Evolutionary conservation across 495 filamentous ascomycete genomes (phyloP).

Genomic region (Podospora appendiculata): DNA sequence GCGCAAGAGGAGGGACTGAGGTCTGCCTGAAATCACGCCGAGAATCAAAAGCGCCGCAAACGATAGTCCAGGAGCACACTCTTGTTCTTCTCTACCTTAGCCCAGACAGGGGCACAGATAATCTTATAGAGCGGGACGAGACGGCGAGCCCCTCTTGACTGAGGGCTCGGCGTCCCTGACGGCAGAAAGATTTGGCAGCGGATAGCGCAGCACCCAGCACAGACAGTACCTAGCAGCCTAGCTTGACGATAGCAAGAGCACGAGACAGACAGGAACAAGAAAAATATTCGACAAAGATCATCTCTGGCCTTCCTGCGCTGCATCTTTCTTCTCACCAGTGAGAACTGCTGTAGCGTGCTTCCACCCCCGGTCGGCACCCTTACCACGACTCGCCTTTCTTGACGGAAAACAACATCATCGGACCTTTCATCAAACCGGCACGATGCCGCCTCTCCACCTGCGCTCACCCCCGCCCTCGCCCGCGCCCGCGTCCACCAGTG

Average conservation of each 20-base stretch:
- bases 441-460: background rate
- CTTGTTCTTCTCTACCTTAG: constrained; percentile 34
- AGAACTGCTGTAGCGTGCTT: constrained; percentile 24
- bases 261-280: constrained; percentile 42
- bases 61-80: constrained; percentile 22
- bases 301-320: constrained; percentile 24
- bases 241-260: constrained; percentile 56
- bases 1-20: constrained; percentile 17
- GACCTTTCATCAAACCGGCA: background rate
- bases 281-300: constrained; percentile 24
- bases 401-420: too few species aligned
- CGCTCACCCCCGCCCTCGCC: background rate
- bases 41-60: constrained; percentile 10
- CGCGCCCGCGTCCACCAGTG: background rate
- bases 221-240: constrained; percentile 50
- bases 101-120: constrained; percentile 31
- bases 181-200: constrained; percentile 37
- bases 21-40: constrained; percentile 8
- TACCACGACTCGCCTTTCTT: background rate
- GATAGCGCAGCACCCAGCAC: constrained; percentile 37
- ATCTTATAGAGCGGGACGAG: constrained; percentile 33
- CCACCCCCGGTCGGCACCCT: background rate
- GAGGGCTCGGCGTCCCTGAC: constrained; percentile 2
- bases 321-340: constrained; percentile 23
- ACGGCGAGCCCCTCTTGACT: constrained; percentile 17